A percentile compares a stretch with the other conserved stretches of the same genome.
Conservation (phyloP, 1,284 basidiomycete genomes). For the Ganoderma sp. region DNA sequence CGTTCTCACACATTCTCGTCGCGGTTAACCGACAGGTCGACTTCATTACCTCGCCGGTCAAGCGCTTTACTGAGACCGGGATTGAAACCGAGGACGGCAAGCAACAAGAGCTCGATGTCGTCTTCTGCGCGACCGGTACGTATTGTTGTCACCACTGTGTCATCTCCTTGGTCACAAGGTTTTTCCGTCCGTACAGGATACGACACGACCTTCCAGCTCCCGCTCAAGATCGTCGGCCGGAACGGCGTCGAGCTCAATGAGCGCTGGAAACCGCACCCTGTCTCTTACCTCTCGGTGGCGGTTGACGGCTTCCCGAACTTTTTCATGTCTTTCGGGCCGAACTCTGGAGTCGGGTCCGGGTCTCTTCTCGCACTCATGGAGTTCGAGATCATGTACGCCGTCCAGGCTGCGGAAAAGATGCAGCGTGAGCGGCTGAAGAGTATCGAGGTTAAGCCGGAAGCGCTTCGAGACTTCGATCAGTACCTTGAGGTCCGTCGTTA, state of each 20-base stretch:
- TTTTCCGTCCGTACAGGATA: constrained; percentile 44
- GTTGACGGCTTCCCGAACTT: constrained; percentile 68
- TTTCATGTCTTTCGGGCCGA: constrained; percentile 63
- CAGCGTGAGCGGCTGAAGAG: constrained; percentile 65
- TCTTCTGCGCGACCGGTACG: constrained; percentile 45
- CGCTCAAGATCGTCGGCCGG: constrained; percentile 60
- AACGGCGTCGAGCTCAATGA: constrained; percentile 54
- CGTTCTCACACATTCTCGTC: neutral
- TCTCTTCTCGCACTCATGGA: constrained; percentile 63
- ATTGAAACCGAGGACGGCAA: constrained; percentile 62
- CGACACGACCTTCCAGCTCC: constrained; percentile 56
- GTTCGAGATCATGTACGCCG: constrained; percentile 59
- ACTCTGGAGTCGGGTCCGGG: constrained; percentile 57
- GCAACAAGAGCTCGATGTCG: constrained; percentile 59
- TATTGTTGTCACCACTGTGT: neutral
- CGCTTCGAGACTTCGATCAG: constrained; percentile 13
- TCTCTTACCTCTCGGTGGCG: constrained; percentile 59
- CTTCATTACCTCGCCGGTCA: constrained; percentile 58
- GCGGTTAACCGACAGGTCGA: constrained; percentile 47
- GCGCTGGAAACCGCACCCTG: constrained; percentile 58
- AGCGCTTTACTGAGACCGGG: constrained; percentile 56
- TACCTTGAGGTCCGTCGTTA: constrained; percentile 9
- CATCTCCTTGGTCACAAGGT: neutral
- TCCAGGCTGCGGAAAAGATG: constrained; percentile 58
- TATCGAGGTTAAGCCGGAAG: constrained; percentile 38